Conservation (phyloP, 2,329 filamentous ascomycete species). For the Pestalotiopsis fici region DNA sequence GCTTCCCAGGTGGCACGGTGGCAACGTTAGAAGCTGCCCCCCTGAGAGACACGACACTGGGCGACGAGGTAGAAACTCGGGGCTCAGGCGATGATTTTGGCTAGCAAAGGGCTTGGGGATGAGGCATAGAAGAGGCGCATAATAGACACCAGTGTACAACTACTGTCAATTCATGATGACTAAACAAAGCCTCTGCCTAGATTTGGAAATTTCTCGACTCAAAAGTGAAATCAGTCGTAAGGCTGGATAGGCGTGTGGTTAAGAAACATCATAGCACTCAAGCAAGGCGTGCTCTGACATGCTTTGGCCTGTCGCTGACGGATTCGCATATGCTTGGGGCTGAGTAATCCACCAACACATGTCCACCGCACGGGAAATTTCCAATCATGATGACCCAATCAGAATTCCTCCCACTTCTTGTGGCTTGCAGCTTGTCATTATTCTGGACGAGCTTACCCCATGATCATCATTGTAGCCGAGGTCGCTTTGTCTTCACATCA, state of each 20-base stretch:
- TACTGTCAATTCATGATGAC: not conserved
- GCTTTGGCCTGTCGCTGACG: not conserved
- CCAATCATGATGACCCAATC: not conserved
- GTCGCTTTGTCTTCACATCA: not conserved
- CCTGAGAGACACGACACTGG: conserved; percentile 28
- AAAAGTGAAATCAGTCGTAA: not conserved
- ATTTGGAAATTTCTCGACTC: too few species aligned
- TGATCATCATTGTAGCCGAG: not conserved
- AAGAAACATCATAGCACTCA: not conserved
- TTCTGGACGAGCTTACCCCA: not conserved
- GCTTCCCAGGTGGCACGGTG: conserved; percentile 37
- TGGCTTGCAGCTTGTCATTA: not conserved
- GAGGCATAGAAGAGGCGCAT: not conserved
- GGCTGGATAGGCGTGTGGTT: not conserved
- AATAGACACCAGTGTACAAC: not conserved
- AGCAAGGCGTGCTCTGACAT: not conserved
- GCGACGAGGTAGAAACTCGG: conserved; percentile 19
- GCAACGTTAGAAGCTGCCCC: conserved; percentile 52
- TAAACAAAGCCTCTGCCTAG: too few species aligned
- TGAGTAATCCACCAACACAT: not conserved
- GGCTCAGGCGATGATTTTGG: conserved; percentile 27
- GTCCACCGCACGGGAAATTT: not conserved
- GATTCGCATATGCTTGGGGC: not conserved
- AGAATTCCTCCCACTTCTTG: not conserved
- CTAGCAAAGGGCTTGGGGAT: conserved; percentile 6